Evolutionary conservation across 2,329 filamentous ascomycete genomes (phyloP).

Genomic region (Alternaria infectoria): DNA sequence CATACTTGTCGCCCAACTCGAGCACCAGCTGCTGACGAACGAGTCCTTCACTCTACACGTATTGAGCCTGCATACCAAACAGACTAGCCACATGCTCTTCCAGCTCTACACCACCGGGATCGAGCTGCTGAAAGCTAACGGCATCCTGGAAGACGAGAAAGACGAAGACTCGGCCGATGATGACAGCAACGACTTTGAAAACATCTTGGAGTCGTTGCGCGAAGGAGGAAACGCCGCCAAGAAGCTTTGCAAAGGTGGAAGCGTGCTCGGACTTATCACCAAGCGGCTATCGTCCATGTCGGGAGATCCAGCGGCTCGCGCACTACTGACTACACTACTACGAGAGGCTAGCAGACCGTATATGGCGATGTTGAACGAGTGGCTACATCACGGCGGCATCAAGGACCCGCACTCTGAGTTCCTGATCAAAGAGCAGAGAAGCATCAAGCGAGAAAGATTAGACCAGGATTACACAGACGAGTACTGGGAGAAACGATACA

Average conservation of each 20-base stretch:
- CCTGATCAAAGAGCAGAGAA: slow-evolving; percentile 92
- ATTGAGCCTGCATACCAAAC: slow-evolving; percentile 87
- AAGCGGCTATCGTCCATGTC: slow-evolving; percentile 87
- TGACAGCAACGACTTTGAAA: slow-evolving; percentile 84
- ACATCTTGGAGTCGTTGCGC: slow-evolving; percentile 86
- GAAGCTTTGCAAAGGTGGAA: slow-evolving; percentile 95
- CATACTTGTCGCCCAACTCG: slow-evolving; percentile 88
- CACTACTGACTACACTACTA: slow-evolving; percentile 79
- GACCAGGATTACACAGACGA: slow-evolving; percentile 98
- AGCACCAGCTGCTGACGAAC: slow-evolving; percentile 90
- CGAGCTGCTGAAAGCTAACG: slow-evolving; percentile 87
- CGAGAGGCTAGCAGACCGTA: slow-evolving; percentile 91
- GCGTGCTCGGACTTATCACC: slow-evolving; percentile 87
- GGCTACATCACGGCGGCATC: slow-evolving; percentile 95
- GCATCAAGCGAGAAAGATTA: slow-evolving; percentile 86
- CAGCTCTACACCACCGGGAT: slow-evolving; percentile 81
- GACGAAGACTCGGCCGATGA: slow-evolving; percentile 70
- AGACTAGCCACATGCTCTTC: slow-evolving; percentile 87
- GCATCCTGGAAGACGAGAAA: slow-evolving; percentile 78
- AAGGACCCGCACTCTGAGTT: slow-evolving; percentile 94
- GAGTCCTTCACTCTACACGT: slow-evolving; percentile 90
- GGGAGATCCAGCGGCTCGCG: slow-evolving; percentile 86
- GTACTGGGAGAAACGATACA: slow-evolving; percentile 98
- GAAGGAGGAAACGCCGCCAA: slow-evolving; percentile 87
- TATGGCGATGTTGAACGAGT: slow-evolving; percentile 98